Percentiles rank a stretch among this genome's conserved stretches.
phyloP scores from a whole-genome alignment of 306 rosid genomes.

The Trifolium pratense region DNA sequence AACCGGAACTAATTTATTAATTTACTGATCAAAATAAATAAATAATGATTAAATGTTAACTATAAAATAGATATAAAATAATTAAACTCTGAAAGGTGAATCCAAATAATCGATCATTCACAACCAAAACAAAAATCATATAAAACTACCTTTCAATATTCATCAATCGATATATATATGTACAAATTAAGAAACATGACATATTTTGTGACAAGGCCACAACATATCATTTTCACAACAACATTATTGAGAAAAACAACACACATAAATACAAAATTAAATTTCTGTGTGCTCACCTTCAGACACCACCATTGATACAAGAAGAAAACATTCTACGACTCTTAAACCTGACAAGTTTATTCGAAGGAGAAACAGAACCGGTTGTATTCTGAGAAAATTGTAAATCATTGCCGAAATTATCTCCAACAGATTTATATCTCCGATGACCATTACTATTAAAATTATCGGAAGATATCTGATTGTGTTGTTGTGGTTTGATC shows the following conservation, averaged over 20 bases:
- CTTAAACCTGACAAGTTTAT: conserved; percentile 40
- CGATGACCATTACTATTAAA: conserved; percentile 32
- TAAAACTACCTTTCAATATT: neutral
- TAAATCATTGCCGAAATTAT: conserved; percentile 3
- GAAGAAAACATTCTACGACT: conserved; percentile 54
- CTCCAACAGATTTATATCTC: conserved; percentile 42
- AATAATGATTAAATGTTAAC: no score
- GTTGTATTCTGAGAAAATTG: conserved; percentile 9
- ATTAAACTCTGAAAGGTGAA: neutral
- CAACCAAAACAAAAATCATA: neutral
- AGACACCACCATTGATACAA: conserved; percentile 46
- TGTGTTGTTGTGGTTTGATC: conserved; percentile 20
- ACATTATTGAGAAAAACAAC: neutral
- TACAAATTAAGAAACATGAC: neutral
- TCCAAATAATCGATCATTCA: neutral
- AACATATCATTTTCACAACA: neutral
- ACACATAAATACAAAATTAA: neutral
- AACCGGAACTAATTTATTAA: no score
- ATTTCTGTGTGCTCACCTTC: neutral
- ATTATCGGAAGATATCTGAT: neutral
- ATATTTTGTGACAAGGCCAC: neutral
- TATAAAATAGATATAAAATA: neutral
- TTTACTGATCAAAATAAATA: no score
- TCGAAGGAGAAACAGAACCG: conserved; percentile 23
- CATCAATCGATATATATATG: neutral